A percentile compares a stretch with the other conserved stretches of the same genome.
Evolutionary conservation across 2,329 filamentous ascomycete species (phyloP).

Genomic region (Pseudogymnoascus sp.): DNA sequence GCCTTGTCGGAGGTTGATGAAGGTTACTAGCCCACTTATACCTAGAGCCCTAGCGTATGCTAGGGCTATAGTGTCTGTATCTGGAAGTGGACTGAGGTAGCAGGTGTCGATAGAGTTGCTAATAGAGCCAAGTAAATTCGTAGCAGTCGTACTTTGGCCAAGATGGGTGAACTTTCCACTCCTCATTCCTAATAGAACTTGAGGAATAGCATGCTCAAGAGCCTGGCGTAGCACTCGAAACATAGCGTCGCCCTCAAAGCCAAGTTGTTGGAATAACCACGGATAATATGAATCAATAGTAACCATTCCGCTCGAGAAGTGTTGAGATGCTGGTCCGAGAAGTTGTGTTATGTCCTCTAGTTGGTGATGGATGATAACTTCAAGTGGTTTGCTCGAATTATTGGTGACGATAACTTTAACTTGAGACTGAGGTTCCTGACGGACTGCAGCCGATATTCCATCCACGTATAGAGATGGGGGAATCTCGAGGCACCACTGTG

Average conservation of each 20-base stretch:
- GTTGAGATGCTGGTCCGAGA: too few relatives aligned
- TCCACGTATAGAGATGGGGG: constrained; percentile 13
- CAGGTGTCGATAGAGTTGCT: too few relatives aligned
- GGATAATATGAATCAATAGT: background rate
- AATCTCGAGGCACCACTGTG: constrained; percentile 13
- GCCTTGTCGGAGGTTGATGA: constrained; percentile 2
- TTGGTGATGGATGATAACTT: too few relatives aligned
- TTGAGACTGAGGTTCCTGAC: background rate
- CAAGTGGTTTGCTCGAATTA: constrained; percentile 1
- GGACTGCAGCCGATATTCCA: background rate
- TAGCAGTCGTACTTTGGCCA: too few relatives aligned
- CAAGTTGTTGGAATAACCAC: background rate
- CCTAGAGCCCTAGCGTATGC: background rate
- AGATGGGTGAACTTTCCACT: background rate
- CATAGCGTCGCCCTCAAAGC: background rate
- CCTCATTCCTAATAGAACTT: background rate
- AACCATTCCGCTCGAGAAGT: background rate
- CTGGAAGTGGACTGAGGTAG: too few relatives aligned
- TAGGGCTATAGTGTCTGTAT: too few relatives aligned
- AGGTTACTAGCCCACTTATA: background rate
- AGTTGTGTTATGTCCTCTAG: too few relatives aligned
- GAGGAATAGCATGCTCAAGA: background rate
- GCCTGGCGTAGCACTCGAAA: background rate
- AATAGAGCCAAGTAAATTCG: too few relatives aligned
- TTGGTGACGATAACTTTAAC: background rate